phyloP scores from a whole-genome alignment of 805 yeast genomes.

The Starmerella lactis-condensi region DNA sequence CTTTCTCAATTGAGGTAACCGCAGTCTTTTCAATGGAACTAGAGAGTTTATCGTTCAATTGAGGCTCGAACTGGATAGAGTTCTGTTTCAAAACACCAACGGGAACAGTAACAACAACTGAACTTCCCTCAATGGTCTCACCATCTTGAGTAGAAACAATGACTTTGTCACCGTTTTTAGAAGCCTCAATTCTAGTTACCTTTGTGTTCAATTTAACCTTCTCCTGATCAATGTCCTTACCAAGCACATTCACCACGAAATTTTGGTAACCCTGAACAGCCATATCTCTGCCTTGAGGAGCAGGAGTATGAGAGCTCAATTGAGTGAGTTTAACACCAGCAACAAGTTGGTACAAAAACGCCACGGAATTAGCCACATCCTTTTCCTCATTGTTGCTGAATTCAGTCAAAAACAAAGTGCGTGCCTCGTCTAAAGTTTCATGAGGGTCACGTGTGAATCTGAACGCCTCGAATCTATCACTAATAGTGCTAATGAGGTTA shows the following conservation, averaged over 20 bases:
- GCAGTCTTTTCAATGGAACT: slow-evolving; percentile 10
- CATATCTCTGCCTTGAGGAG: slow-evolving; percentile 14
- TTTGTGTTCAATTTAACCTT: slow-evolving; percentile 10
- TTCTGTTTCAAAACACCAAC: slow-evolving; percentile 14
- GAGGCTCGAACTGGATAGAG: slow-evolving; percentile 14
- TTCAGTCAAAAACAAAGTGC: slow-evolving; percentile 6
- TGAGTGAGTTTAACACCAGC: slow-evolving; percentile 7
- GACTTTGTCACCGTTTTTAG: slow-evolving; percentile 10
- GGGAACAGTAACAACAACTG: slow-evolving; percentile 18
- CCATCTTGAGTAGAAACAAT: slow-evolving; percentile 11
- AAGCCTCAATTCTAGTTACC: slow-evolving; percentile 9
- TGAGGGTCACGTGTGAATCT: slow-evolving; percentile 6
- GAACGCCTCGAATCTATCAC: slow-evolving; percentile 11
- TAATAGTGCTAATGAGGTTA: slow-evolving; percentile 4
- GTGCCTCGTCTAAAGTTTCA: slow-evolving; percentile 9
- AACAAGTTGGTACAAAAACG: slow-evolving; percentile 6
- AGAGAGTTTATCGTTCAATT: slow-evolving; percentile 8
- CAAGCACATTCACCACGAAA: slow-evolving; percentile 9
- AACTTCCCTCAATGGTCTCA: slow-evolving; percentile 12
- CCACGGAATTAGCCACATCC: slow-evolving; percentile 8
- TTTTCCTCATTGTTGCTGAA: slow-evolving; percentile 6
- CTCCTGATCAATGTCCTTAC: slow-evolving; percentile 10
- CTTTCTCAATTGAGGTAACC: slow-evolving; percentile 51
- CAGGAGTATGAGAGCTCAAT: slow-evolving; percentile 6
- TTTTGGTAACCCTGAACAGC: slow-evolving; percentile 15